Evolutionary conservation across 495 filamentous ascomycete genomes (phyloP).

Genomic region (Aspergillus baeticus): DNA sequence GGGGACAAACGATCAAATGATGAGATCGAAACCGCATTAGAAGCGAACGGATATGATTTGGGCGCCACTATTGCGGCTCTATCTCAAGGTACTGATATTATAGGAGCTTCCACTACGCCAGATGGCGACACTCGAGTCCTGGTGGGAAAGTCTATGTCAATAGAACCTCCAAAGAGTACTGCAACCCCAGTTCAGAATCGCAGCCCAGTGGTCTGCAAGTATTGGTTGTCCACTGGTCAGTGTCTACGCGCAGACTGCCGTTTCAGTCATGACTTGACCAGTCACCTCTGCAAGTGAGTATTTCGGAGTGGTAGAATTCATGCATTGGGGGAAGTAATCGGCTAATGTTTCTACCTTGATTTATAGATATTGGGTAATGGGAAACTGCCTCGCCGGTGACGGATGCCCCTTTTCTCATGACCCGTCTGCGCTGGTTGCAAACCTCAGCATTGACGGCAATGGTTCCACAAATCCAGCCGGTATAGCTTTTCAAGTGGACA

Average conservation of each 20-base stretch:
- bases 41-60: conserved; percentile 88
- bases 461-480: conserved; percentile 22
- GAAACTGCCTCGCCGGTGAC: conserved; percentile 91
- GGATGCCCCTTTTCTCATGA: conserved; percentile 98
- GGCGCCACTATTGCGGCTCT: conserved; percentile 84
- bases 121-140: conserved; percentile 55
- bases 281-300: conserved; percentile 96
- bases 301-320: background rate
- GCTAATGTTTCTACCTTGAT: conserved; percentile 17
- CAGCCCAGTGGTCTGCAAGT: conserved; percentile 91
- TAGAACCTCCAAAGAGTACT: conserved; percentile 64
- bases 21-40: conserved; percentile 87
- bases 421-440: conserved; percentile 73
- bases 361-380: conserved; percentile 89
- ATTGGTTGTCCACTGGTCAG: conserved; percentile 87
- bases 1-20: conserved; percentile 87
- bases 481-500: conserved; percentile 75
- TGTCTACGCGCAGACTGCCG: conserved; percentile 94
- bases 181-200: conserved; percentile 70
- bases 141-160: conserved; percentile 88
- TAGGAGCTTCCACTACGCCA: conserved; percentile 25
- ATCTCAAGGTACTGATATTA: conserved; percentile 59
- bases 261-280: conserved; percentile 94
- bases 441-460: conserved; percentile 61
- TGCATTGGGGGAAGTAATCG: conserved; percentile 3